These are phyloP conservation scores for Taiozyma sp. DNA, from an alignment of 1,139 yeast species.

Conservation along the genomic window DNA sequence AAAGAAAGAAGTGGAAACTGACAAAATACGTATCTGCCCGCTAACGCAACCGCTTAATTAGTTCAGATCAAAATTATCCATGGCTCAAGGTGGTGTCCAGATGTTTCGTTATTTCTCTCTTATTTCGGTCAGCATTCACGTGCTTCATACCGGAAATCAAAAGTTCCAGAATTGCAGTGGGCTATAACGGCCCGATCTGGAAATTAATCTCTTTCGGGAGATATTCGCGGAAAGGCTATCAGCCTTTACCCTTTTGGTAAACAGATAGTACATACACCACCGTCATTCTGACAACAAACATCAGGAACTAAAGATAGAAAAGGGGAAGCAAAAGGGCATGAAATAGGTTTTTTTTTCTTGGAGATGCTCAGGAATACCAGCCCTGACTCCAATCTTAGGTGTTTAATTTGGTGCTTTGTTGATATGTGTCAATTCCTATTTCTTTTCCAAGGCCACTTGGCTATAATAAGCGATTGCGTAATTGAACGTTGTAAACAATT, in stretches of 20 bases:
- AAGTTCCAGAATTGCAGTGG: too few relatives aligned
- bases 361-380: not conserved
- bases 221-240: not conserved
- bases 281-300: not conserved
- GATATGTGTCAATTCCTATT: not conserved
- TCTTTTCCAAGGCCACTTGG: not conserved
- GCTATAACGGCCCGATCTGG: not conserved
- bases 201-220: not conserved
- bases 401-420: too few relatives aligned
- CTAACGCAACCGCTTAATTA: not conserved
- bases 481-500: not conserved
- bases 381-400: not conserved
- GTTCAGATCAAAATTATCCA: not conserved
- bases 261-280: not conserved
- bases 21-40: not conserved
- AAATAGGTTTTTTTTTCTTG: not conserved
- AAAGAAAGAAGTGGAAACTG: not conserved
- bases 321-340: not conserved
- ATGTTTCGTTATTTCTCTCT: not conserved
- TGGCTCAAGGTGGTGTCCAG: not conserved
- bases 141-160: not conserved
- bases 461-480: not conserved
- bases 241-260: not conserved
- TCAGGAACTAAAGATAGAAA: not conserved
- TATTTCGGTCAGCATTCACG: too few relatives aligned